Base-by-base conservation (phyloP, 768 basidiomycete species). In the Agrocybe pediades region DNA sequence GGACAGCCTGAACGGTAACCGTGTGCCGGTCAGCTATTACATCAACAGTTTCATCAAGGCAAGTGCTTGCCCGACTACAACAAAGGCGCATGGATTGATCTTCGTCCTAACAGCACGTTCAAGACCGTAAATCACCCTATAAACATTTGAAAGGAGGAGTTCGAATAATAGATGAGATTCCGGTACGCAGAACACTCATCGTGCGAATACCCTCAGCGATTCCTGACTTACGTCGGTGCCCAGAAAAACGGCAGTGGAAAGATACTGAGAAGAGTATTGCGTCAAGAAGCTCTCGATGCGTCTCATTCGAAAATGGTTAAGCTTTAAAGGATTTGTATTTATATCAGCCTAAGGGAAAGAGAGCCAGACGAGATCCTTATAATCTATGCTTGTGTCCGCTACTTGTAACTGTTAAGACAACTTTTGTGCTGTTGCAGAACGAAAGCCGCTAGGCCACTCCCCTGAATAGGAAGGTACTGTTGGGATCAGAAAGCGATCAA, bases 241-340 rank as follows among this genome's bases (percentile, higher is more conserved):
- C 47, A 74, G 72, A 84, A 78, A 68, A 84, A 79, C 53, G 80
- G 82, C 16, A 83, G 81, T 53, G 84, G 85, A 16, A 82, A 82
- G 57, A 63, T 81, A 6, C 59, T 83, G 52, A 68, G 83, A 39
- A 73, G 81, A 19, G 58, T 83, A 16, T 52, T 76, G 41, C 69
- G 70, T 19, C 70, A 67, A 25, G 60, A 57, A 36, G 63, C 61
- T 27, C 62, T 53, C 24, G 9, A 23, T 30, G 40, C 49, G 17
- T 24, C 49, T 24, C 40, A 49, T 20, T 11, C 19, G n/a, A 42
- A 27, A 25, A 30, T 23, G 24, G 55, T 25, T 17, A 56, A 56
- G 41, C 45, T 56, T 13, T 56, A 50, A 46, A 29, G n/a, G 24
- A 9, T 13, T 17, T 41, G 20, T 7, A 41, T 17, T 5, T 27